Base-by-base conservation (phyloP, 768 basidiomycete species). In the Mycena olivaceomarginata region DNA sequence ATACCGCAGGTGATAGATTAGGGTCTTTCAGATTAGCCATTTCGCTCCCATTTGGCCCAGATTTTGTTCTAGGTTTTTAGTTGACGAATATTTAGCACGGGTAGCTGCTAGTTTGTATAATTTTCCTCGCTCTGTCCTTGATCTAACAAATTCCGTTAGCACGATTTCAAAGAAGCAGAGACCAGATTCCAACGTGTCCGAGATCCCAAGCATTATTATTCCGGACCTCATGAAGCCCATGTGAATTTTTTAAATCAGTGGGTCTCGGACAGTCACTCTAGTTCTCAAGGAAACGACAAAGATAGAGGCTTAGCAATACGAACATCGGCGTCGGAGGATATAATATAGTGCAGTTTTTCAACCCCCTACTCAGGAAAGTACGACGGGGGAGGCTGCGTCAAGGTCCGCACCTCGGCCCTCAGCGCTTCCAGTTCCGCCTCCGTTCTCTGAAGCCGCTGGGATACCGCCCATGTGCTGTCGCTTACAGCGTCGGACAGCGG, bases 321-420 rank as follows among this genome's bases (percentile, higher is more conserved):
- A 51, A 51, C 48, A 51, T 51, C 48, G 48, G 48, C 48, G 48
- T 51, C 48, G 18, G 48, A 20, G 48, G 18, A 51, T 51, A 51
- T 20, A 51, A 51, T 5, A 51, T 51, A 51, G 48, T 51, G 48
- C 48, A 20, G 48, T 51, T 51, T 66, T 22, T 66, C n/a, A 40
- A 53, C 67, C 13, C 48, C 39, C 67, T 67, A 67, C 67, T 67
- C 67, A 67, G 57, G 57, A 59, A 37, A 59, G 57, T 67, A 67
- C 67, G 67, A 67, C 67, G 67, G 67, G 37, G 67, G 67, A 40
- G 67, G 67, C 67, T 67, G 67, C 67, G 67, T 67, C 67, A 67
- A 53, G 48, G 67, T 67, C 67, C 67, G 67, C 67, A 67, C 67
- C 67, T 67, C 67, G 31, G 67, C 67, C 67, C 67, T 67, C 48